Evolutionary conservation across 345 rosid genomes (phyloP), one percentile per base, ranked within the genome.

Genomic region (Gossypium thurberi): DNA sequence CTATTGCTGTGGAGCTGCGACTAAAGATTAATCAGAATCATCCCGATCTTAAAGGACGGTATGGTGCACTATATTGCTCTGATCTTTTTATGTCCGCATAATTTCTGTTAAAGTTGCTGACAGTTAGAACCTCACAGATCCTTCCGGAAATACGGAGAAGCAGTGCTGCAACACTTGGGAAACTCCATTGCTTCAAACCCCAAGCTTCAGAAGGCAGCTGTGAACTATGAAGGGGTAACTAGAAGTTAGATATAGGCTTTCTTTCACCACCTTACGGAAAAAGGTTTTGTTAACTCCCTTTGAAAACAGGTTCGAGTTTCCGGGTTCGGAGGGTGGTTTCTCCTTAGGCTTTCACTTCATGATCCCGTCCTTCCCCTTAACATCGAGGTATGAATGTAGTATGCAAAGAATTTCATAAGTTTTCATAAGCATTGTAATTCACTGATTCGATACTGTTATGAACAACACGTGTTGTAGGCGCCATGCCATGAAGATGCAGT

Each of bases 321-420:
- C 69, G 95, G 94, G 18, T 87, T 82, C 72, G 91, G 95, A 73
- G 99, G 99, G 81, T 96, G 99, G 98, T 90, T 96, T 84, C 98
- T 96, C 80, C 93, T 93, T 21, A 91, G 99, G 81, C 97, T 96
- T 59, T 93, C 99, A 0, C 97, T 93, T 60, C 99, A 93, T 50
- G 99, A 96, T 78, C 99, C 96, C 37, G 97, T 96, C 80, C 97
- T 96, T 76, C 98, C 99, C 75, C 98, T 96, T 53, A 96, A 96
- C 84, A 90, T 93, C 15, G 98, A 96, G 98, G 98, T 95, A 83
- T 8, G 59, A 53, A 40, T 52, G 10, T 20, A 10, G 13, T 28
- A 69, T 55, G 62, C 37, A 23, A 57, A 13, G 2, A 53, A 56
- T 28, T 70, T 44, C 73, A 64, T 61, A 52, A 65, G 25, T 53